Conservation (phyloP, 345 rosid species). For the Anacardium occidentale region DNA sequence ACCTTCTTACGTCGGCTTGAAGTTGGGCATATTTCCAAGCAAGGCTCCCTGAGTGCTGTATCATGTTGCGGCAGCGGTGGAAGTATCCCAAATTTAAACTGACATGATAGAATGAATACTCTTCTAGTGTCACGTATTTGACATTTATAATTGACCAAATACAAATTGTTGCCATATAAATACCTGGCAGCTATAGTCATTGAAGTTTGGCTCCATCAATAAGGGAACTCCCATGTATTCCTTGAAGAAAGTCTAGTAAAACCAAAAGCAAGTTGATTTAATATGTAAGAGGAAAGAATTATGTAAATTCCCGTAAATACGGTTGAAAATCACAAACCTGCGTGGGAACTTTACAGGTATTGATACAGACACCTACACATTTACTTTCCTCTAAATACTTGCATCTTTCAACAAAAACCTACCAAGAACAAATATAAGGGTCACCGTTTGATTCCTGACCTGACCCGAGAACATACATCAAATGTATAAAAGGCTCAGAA, state of each 20-base stretch:
- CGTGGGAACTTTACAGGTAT: slow-evolving; percentile 93
- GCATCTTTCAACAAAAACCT: slow-evolving; percentile 94
- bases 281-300: neutral
- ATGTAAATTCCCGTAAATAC: no score
- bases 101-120: slow-evolving; percentile 20
- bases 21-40: slow-evolving; percentile 70
- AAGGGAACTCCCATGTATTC: slow-evolving; percentile 87
- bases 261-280: neutral
- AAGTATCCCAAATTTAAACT: slow-evolving; percentile 80
- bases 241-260: slow-evolving; percentile 64
- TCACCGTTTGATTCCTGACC: no score
- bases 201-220: slow-evolving; percentile 89
- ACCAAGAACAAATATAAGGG: slow-evolving; percentile 7
- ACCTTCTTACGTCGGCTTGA: slow-evolving; percentile 43
- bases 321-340: slow-evolving; percentile 46
- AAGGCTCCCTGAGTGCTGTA: slow-evolving; percentile 57
- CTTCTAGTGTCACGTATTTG: neutral
- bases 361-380: slow-evolving; percentile 77
- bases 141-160: neutral
- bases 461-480: neutral
- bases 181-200: slow-evolving; percentile 89
- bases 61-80: slow-evolving; percentile 65
- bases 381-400: slow-evolving; percentile 91
- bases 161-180: neutral
- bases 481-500: neutral